phyloP scores from a whole-genome alignment of 2,329 filamentous ascomycete species.

The Fusarium illudens region DNA sequence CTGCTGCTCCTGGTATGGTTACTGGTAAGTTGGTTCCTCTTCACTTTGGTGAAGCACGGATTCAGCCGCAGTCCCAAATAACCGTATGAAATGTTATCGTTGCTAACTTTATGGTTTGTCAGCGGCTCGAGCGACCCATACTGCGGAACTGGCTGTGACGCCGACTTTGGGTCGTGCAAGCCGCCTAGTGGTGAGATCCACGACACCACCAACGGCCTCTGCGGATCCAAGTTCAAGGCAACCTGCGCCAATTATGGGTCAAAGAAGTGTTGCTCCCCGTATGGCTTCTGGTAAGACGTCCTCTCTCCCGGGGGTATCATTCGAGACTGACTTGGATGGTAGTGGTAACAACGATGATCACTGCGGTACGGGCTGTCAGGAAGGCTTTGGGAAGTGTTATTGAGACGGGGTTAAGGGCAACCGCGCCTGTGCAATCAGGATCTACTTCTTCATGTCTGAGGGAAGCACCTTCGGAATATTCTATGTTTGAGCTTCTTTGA shows the following conservation, averaged over 20 bases:
- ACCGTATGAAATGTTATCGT: background rate
- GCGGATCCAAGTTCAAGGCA: slow-evolving; percentile 44
- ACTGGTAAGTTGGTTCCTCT: slow-evolving; percentile 44
- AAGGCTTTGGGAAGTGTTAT: slow-evolving; percentile 45
- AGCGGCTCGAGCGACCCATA: slow-evolving; percentile 46
- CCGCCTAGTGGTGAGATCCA: slow-evolving; percentile 31
- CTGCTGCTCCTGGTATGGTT: slow-evolving; percentile 55
- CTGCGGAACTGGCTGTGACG: slow-evolving; percentile 52
- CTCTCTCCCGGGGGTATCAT: background rate
- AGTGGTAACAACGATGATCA: slow-evolving; percentile 43
- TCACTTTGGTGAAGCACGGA: background rate
- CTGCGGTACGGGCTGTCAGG: slow-evolving; percentile 48
- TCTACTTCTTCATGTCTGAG: background rate
- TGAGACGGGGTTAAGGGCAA: slow-evolving; percentile 7
- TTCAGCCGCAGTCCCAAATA: background rate
- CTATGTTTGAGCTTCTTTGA: slow-evolving; percentile 4
- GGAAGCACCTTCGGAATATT: slow-evolving; percentile 1
- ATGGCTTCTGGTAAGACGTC: slow-evolving; percentile 47
- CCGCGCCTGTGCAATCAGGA: background rate
- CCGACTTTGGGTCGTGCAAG: slow-evolving; percentile 47
- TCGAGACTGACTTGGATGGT: slow-evolving; percentile 6
- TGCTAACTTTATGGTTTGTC: slow-evolving; percentile 21
- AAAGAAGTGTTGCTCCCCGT: slow-evolving; percentile 49
- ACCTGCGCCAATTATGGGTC: slow-evolving; percentile 45
- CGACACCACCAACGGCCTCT: slow-evolving; percentile 50